Conservation (phyloP, 2,329 filamentous ascomycete genomes). For the Pezicula neosporulosa region DNA sequence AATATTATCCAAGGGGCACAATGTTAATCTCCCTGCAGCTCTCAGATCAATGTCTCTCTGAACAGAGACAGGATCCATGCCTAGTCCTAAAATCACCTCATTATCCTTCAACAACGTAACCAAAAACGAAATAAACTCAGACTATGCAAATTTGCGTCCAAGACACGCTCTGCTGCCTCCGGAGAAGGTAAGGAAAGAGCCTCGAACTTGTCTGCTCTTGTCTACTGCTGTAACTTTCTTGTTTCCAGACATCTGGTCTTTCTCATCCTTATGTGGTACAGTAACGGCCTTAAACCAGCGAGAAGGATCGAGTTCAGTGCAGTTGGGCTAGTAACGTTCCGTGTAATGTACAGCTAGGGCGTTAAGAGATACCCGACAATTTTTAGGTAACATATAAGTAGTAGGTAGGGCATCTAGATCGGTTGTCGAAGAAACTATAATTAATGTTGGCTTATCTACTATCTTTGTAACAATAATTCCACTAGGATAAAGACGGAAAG, state of each 20-base stretch:
- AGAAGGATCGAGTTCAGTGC: too few relatives aligned
- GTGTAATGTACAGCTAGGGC: too few relatives aligned
- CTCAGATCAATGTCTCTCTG: too few relatives aligned
- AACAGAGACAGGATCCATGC: too few relatives aligned
- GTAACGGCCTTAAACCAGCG: too few relatives aligned
- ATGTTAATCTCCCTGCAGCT: too few relatives aligned
- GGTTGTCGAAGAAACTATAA: constrained; percentile 3
- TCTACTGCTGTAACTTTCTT: constrained; percentile 9
- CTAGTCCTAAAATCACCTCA: constrained; percentile 12
- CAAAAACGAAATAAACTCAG: constrained; percentile 27
- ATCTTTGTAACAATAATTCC: neutral
- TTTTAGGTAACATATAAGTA: too few relatives aligned
- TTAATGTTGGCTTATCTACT: constrained; percentile 6
- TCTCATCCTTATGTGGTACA: too few relatives aligned
- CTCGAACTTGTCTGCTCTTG: constrained; percentile 11
- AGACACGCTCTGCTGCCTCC: constrained; percentile 32
- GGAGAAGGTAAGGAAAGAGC: constrained; percentile 28
- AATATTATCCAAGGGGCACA: too few relatives aligned
- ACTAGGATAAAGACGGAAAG: neutral
- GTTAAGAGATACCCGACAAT: constrained; percentile 5
- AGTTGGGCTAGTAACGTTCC: too few relatives aligned
- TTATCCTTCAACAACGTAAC: constrained; percentile 15
- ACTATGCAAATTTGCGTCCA: constrained; percentile 30
- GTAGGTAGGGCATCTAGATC: too few relatives aligned
- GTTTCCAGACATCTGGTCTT: neutral